Evolutionary conservation across 83 land plant species (phyloP).

Genomic region (Diphasiastrum complanatum): DNA sequence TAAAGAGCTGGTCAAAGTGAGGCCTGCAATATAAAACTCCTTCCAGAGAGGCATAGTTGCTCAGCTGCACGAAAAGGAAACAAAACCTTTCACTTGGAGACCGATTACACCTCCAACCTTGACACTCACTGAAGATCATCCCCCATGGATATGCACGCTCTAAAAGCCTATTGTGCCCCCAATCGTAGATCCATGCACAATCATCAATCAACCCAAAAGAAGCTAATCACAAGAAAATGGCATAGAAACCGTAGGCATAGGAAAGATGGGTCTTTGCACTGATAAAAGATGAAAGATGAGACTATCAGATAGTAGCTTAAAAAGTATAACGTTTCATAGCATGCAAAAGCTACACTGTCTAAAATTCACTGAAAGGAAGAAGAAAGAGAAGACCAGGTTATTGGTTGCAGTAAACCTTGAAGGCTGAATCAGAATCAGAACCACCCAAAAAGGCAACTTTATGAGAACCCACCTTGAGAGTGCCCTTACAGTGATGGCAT

Average conservation of each 20-base stretch:
- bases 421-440: not conserved
- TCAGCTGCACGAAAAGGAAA: constrained; percentile 43
- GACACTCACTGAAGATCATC: no score
- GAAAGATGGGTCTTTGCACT: no score
- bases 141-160: no score
- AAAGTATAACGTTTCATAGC: not conserved
- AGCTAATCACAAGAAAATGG: no score
- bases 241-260: no score
- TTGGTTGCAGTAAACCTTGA: no score
- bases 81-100: not conserved
- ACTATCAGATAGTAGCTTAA: no score
- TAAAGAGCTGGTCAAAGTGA: constrained; percentile 85
- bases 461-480: constrained; percentile 53
- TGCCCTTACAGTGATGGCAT: constrained; percentile 69
- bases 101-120: not conserved
- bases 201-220: no score
- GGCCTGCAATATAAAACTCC: constrained; percentile 89
- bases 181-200: no score
- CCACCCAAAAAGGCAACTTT: not conserved
- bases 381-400: not conserved
- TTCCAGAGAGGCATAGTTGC: constrained; percentile 73
- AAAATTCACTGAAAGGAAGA: no score
- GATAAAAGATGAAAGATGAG: no score
- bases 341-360: not conserved
- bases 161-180: no score